Evolutionary conservation across 805 yeast species (phyloP), one percentile per base, ranked within the genome.

Genomic region (Candida ficus): DNA sequence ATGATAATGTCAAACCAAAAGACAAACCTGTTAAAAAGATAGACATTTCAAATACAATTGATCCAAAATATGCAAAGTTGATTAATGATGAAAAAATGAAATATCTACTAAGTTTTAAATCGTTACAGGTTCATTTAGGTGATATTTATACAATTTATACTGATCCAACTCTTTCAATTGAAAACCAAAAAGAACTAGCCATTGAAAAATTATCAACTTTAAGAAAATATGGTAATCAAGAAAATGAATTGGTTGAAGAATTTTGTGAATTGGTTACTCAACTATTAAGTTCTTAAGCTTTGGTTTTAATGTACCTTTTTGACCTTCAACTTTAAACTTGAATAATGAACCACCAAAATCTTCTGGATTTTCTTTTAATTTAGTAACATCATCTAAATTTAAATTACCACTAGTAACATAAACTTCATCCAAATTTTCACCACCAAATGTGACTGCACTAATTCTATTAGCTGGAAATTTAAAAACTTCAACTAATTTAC

Each of bases 191-290:
- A 19, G 80, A 74, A 20, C 69, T 82, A 11, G 85, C 85, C 2
- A 71, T 78, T 45, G 70, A 75, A 49, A 78, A 82, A 48, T 62
- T 86, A 9, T 67, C 75, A 7, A 77, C 76, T 39, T 61, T 86
- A 13, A 61, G 95, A 26, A 56, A 53, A 3, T 81, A 83, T 5
- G 95, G 95, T 0, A 40, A 66, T 0, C 87, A 85, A 48, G 75
- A 74, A 37, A 86, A 86, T 53, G 76, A 67, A 45, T 60, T 80
- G 19, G 77, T 86, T 4, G 90, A 84, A 56, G 91, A 83, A 49
- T 83, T 85, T 58, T 75, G 80, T 45, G 48, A 46, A 30, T 29
- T 49, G 19, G 43, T 55, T 16, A 29, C 39, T 1, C 52, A 33
- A 33, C 35, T 49, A 51, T 46, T 50, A 20, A 20, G 32, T 40